These are phyloP conservation scores for Talaromyces sp. DNA, from an alignment of 2,329 filamentous ascomycete genomes.

Conservation along the genomic window DNA sequence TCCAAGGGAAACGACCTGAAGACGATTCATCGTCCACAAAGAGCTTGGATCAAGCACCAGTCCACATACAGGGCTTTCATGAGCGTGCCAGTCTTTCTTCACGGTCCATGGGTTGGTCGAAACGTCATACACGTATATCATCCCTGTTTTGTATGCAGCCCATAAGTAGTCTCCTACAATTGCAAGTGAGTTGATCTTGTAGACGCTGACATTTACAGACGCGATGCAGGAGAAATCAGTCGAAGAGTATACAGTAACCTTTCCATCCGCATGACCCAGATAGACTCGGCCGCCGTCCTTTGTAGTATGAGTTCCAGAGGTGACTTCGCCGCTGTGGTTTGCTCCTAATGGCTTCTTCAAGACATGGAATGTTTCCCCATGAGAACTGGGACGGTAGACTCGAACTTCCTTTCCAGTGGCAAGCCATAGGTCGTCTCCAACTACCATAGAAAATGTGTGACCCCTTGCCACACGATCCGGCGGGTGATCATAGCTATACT, in stretches of 20 bases:
- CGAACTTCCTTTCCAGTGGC: slow-evolving; percentile 83
- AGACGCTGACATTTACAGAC: slow-evolving; percentile 81
- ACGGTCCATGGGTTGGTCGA: slow-evolving; percentile 78
- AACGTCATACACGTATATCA: slow-evolving; percentile 89
- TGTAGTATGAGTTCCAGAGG: slow-evolving; percentile 72
- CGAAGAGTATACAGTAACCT: slow-evolving; percentile 87
- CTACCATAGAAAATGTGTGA: slow-evolving; percentile 83
- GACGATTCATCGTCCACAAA: slow-evolving; percentile 77
- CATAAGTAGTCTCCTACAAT: slow-evolving; percentile 81
- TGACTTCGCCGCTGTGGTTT: slow-evolving; percentile 78
- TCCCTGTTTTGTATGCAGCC: slow-evolving; percentile 93
- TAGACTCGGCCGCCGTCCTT: slow-evolving; percentile 76
- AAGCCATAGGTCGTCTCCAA: slow-evolving; percentile 83
- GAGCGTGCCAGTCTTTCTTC: slow-evolving; percentile 92
- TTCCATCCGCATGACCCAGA: slow-evolving; percentile 89
- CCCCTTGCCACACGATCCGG: slow-evolving; percentile 71
- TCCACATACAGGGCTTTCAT: slow-evolving; percentile 75
- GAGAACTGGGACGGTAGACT: slow-evolving; percentile 71
- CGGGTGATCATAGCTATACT: slow-evolving; percentile 65
- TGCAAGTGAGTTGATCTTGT: slow-evolving; percentile 87
- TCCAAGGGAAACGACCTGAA: slow-evolving; percentile 82
- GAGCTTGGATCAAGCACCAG: slow-evolving; percentile 76
- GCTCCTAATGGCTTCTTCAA: slow-evolving; percentile 67
- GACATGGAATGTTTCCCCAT: slow-evolving; percentile 69
- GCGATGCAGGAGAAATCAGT: slow-evolving; percentile 73